These are phyloP conservation scores for Sporothrix luriei DNA, from an alignment of 2,329 filamentous ascomycete species.

Conservation along the genomic window DNA sequence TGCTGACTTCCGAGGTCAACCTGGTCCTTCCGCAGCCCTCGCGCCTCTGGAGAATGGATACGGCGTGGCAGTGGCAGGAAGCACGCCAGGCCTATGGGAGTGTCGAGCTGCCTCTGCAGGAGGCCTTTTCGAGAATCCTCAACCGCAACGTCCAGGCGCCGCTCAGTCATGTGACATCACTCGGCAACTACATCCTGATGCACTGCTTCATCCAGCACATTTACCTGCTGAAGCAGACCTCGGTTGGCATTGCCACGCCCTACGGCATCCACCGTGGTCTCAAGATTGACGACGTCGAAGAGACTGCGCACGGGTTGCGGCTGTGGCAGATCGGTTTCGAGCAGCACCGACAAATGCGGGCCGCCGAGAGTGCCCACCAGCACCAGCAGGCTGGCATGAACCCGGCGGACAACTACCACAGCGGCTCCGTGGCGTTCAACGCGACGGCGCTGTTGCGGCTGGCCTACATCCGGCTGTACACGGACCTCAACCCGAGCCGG, in stretches of 20 bases:
- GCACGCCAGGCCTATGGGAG: conserved; percentile 55
- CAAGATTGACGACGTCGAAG: conserved; percentile 59
- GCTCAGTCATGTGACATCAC: conserved; percentile 56
- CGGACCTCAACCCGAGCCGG: conserved; percentile 64
- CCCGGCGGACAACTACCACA: conserved; percentile 39
- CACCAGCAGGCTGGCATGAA: conserved; percentile 26
- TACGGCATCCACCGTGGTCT: conserved; percentile 56
- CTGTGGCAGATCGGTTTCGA: conserved; percentile 64
- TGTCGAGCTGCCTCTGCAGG: conserved; percentile 58
- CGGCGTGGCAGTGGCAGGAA: conserved; percentile 63
- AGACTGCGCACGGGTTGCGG: conserved; percentile 57
- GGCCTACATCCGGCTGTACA: conserved; percentile 67
- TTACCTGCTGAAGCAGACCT: conserved; percentile 67
- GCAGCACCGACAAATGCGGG: conserved; percentile 56
- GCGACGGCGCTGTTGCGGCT: conserved; percentile 62
- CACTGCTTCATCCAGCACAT: conserved; percentile 73
- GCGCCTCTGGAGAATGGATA: conserved; percentile 60
- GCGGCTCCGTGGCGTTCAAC: conserved; percentile 67
- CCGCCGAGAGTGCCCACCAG: conserved; percentile 52
- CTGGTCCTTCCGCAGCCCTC: conserved; percentile 58
- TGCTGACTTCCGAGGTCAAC: conserved; percentile 63
- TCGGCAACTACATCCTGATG: conserved; percentile 72
- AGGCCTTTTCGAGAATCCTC: conserved; percentile 59
- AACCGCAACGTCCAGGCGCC: conserved; percentile 54
- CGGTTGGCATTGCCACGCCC: conserved; percentile 52